Evolutionary conservation across 2,329 filamentous ascomycete species (phyloP).

Genomic region (Pseudogymnoascus sp.): DNA sequence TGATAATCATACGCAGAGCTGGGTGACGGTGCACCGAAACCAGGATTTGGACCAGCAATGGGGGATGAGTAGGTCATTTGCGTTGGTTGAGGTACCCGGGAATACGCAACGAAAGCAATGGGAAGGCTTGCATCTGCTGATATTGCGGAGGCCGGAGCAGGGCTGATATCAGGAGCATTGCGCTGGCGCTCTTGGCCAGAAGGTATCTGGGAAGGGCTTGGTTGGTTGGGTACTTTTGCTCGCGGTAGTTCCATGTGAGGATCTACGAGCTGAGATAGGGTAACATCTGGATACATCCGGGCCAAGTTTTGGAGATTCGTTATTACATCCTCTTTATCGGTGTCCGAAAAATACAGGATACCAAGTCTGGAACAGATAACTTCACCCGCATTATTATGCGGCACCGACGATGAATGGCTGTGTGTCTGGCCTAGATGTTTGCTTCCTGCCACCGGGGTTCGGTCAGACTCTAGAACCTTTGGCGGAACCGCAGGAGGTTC

Average conservation of each 20-base stretch:
- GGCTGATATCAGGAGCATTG: background rate
- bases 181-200: background rate
- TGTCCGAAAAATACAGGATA: background rate
- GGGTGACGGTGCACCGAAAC: background rate
- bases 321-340: background rate
- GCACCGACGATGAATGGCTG: background rate
- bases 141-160: background rate
- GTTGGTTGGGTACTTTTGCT: background rate
- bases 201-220: background rate
- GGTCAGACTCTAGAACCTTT: background rate
- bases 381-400: background rate
- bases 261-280: background rate
- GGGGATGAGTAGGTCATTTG: background rate
- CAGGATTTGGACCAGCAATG: background rate
- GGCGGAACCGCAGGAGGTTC: background rate
- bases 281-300: conserved; percentile 2
- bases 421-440: background rate
- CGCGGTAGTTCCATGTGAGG: background rate
- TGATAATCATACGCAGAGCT: background rate
- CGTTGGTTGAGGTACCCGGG: background rate
- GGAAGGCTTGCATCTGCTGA: background rate
- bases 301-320: background rate
- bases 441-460: background rate
- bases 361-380: background rate
- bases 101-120: conserved; percentile 1